These are phyloP conservation scores for Magnolia changhungtana DNA, from an alignment of 164 flowering plant species.

Conservation along the genomic window DNA sequence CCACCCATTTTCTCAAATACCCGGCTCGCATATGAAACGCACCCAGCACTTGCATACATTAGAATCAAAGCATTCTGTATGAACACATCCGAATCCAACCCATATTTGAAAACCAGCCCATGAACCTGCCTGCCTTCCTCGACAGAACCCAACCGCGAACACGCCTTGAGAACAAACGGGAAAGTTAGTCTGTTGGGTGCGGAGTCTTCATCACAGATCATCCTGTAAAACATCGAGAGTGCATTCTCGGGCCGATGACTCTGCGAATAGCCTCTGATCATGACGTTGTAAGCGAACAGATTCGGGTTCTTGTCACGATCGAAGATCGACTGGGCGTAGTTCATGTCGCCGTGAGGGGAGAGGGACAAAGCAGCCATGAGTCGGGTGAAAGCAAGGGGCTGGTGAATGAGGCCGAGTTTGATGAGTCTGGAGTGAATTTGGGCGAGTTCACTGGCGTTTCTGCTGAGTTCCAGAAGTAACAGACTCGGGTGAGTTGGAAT, in stretches of 20 bases:
- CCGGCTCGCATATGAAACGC: constrained; percentile 15
- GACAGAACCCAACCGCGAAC: constrained; percentile 16
- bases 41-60: constrained; percentile 25
- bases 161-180: constrained; percentile 37
- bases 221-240: constrained; percentile 21
- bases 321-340: constrained; percentile 35
- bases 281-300: constrained; percentile 27
- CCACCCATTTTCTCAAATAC: constrained; percentile 38
- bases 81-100: constrained; percentile 26
- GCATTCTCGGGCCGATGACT: constrained; percentile 25
- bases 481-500: not conserved
- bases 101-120: constrained; percentile 25
- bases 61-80: constrained; percentile 30
- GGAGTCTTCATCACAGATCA: constrained; percentile 21
- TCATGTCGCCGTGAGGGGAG: constrained; percentile 7
- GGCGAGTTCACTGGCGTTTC: constrained; percentile 18
- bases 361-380: constrained; percentile 22
- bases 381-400: constrained; percentile 25
- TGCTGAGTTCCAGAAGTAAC: constrained; percentile 1
- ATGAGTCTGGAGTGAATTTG: constrained; percentile 31
- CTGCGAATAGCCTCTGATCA: constrained; percentile 41
- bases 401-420: constrained; percentile 28
- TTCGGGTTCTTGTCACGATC: constrained; percentile 23
- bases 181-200: constrained; percentile 30
- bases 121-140: constrained; percentile 38